phyloP scores from a whole-genome alignment of 2,329 filamentous ascomycete genomes.

The Lojkania enalia region DNA sequence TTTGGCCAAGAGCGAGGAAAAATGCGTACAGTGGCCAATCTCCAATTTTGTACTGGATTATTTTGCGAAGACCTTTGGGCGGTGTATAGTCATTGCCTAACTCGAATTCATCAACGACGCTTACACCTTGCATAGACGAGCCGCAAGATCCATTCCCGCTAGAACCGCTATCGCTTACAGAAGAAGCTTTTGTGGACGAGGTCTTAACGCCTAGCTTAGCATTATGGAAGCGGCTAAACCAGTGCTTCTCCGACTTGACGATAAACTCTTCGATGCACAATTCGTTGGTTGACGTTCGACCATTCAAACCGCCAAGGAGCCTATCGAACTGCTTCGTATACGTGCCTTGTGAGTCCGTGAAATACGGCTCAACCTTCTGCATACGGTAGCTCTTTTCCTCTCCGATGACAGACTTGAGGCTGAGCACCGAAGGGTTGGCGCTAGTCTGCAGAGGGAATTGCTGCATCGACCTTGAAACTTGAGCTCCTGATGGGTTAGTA shows the following conservation, averaged over 20 bases:
- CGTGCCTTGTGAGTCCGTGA: slow-evolving; percentile 65
- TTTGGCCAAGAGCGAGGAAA: slow-evolving; percentile 26
- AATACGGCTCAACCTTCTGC: slow-evolving; percentile 69
- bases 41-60: slow-evolving; percentile 27
- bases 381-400: slow-evolving; percentile 65
- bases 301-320: slow-evolving; percentile 47
- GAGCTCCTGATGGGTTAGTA: not conserved
- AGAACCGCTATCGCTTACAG: not conserved
- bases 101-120: slow-evolving; percentile 21
- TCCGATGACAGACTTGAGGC: slow-evolving; percentile 60
- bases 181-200: slow-evolving; percentile 7
- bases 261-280: slow-evolving; percentile 69
- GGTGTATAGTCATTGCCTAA: slow-evolving; percentile 26
- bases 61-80: slow-evolving; percentile 21
- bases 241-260: slow-evolving; percentile 67
- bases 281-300: slow-evolving; percentile 59
- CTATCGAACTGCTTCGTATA: slow-evolving; percentile 54
- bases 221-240: slow-evolving; percentile 52
- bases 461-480: not conserved
- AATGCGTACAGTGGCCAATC: slow-evolving; percentile 32
- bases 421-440: slow-evolving; percentile 45
- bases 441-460: slow-evolving; percentile 9
- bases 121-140: slow-evolving; percentile 4
- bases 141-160: not conserved
- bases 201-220: slow-evolving; percentile 22